A percentile compares a stretch with the other conserved stretches of the same genome.
Conservation (phyloP, 2,329 filamentous ascomycete species). For the Xylariaceae sp. region DNA sequence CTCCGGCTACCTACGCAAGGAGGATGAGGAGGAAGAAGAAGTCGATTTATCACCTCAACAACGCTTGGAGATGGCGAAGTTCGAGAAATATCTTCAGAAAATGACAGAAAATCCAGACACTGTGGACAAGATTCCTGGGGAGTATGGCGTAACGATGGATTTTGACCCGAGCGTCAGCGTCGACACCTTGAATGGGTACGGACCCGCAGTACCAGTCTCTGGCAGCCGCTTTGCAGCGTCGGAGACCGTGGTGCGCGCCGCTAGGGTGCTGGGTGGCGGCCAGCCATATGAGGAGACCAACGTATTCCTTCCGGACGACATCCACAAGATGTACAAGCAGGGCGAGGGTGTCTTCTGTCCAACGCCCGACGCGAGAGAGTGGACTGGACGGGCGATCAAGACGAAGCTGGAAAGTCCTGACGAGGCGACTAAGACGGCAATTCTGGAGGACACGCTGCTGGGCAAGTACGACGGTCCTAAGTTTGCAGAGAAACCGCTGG, state of each 20-base stretch:
- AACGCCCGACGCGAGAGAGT: constrained; percentile 27
- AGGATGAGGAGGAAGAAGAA: constrained; percentile 4
- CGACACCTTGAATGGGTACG: not conserved
- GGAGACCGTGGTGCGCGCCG: constrained; percentile 32
- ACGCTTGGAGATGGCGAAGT: too few species aligned
- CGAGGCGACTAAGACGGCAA: constrained; percentile 21
- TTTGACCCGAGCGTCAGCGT: too few species aligned
- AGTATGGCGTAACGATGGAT: too few species aligned
- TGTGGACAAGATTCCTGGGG: too few species aligned
- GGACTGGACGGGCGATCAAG: constrained; percentile 15
- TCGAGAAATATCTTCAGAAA: too few species aligned
- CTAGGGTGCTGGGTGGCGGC: constrained; percentile 36
- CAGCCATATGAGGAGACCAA: constrained; percentile 25
- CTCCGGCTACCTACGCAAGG: too few species aligned
- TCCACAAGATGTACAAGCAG: constrained; percentile 17
- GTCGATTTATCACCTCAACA: too few species aligned
- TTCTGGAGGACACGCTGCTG: constrained; percentile 32
- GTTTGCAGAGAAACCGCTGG: constrained; percentile 28
- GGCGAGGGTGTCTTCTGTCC: constrained; percentile 36
- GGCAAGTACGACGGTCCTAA: constrained; percentile 32
- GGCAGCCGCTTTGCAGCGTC: constrained; percentile 26
- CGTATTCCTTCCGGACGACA: constrained; percentile 16
- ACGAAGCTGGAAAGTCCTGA: constrained; percentile 8
- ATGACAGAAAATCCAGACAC: too few species aligned
- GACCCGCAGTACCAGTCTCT: constrained; percentile 26